These are phyloP conservation scores for Neurospora sp. DNA, from an alignment of 495 filamentous ascomycete genomes.

Conservation along the genomic window DNA sequence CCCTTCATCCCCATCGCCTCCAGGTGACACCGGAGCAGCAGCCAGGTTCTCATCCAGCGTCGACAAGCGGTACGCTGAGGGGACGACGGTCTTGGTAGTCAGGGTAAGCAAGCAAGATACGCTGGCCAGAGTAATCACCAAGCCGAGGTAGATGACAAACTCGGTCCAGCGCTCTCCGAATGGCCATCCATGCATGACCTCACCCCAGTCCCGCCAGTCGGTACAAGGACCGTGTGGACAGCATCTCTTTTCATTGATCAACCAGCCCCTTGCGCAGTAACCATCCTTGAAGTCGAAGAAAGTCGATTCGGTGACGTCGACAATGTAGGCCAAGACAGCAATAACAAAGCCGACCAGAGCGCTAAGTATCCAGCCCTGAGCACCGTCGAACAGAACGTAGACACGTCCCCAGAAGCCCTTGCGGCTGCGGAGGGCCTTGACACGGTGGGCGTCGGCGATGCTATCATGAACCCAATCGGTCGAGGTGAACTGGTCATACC, in stretches of 20 bases:
- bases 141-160: conserved; percentile 59
- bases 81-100: conserved; percentile 81
- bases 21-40: conserved; percentile 32
- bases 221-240: conserved; percentile 61
- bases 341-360: conserved; percentile 84
- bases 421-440: conserved; percentile 68
- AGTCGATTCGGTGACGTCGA: conserved; percentile 74
- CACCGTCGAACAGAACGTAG: conserved; percentile 68
- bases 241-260: conserved; percentile 63
- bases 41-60: conserved; percentile 74
- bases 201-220: conserved; percentile 69
- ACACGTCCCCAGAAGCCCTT: conserved; percentile 79
- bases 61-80: conserved; percentile 72
- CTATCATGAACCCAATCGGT: conserved; percentile 99
- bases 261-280: conserved; percentile 66
- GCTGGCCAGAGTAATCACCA: conserved; percentile 62
- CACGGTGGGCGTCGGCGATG: conserved; percentile 84
- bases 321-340: conserved; percentile 75
- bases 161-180: conserved; percentile 57
- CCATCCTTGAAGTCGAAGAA: conserved; percentile 89
- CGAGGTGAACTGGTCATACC: conserved; percentile 98
- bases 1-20: conserved; percentile 26
- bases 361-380: conserved; percentile 91
- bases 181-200: conserved; percentile 43
- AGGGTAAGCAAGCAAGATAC: conserved; percentile 71